Percentiles rank a stretch among this genome's conserved stretches.
Evolutionary conservation across 192 early-diverging fungal genomes (phyloP).

Genomic region (Coemansia sp.): DNA sequence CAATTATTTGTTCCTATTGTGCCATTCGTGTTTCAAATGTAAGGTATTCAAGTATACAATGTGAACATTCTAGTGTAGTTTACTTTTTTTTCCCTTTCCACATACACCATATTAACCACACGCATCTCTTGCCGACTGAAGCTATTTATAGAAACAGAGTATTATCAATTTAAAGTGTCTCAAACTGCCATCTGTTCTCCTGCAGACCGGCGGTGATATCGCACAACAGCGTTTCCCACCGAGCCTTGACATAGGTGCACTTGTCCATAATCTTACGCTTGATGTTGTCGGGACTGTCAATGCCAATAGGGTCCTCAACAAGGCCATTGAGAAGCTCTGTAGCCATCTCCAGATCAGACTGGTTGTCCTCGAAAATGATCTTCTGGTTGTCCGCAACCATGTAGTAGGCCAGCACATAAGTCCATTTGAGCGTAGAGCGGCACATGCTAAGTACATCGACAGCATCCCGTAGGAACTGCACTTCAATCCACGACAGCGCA

Average conservation of each 20-base stretch:
- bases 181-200: constrained; percentile 82
- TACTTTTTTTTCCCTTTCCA: too few species aligned
- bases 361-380: constrained; percentile 95
- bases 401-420: constrained; percentile 96
- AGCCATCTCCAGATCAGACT: constrained; percentile 97
- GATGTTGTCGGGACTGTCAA: constrained; percentile 62
- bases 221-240: constrained; percentile 84
- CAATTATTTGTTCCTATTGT: too few species aligned
- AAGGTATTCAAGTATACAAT: too few species aligned
- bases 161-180: background rate
- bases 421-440: constrained; percentile 95
- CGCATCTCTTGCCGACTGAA: constrained; percentile 2
- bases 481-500: constrained; percentile 96
- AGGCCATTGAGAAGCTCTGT: constrained; percentile 91
- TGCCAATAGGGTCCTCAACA: constrained; percentile 81
- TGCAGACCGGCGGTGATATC: constrained; percentile 88
- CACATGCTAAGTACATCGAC: constrained; percentile 86
- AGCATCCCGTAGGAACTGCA: constrained; percentile 92
- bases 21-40: too few species aligned
- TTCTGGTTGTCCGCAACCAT: constrained; percentile 83
- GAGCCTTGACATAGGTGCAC: constrained; percentile 83
- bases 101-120: too few species aligned
- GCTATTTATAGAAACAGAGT: constrained; percentile 6
- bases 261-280: constrained; percentile 90
- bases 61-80: too few species aligned